Evolutionary conservation across 441 rosid species (phyloP).

Genomic region (Bocquillonia castaneifolia): DNA sequence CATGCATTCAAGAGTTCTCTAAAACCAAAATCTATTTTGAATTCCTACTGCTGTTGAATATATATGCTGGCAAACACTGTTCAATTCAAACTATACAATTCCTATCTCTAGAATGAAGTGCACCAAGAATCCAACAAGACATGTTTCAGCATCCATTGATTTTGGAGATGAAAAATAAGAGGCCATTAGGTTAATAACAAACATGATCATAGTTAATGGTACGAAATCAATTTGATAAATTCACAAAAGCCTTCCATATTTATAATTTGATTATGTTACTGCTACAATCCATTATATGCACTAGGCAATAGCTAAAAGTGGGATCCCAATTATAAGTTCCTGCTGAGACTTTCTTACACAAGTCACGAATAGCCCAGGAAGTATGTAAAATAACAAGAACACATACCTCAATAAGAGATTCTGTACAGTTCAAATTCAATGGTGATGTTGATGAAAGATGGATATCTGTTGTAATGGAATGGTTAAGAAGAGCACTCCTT

Average conservation of each 20-base stretch:
- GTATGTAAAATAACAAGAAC: constrained; percentile 15
- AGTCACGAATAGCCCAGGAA: constrained; percentile 4
- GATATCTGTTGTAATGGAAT: constrained; percentile 53
- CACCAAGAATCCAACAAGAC: not conserved
- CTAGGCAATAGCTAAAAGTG: not conserved
- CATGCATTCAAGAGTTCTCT: not conserved
- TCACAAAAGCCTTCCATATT: not conserved
- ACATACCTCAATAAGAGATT: constrained; percentile 79
- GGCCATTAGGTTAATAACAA: not conserved
- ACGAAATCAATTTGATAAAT: not conserved
- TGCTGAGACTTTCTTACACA: not conserved
- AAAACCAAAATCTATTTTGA: not conserved
- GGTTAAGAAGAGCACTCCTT: constrained; percentile 48
- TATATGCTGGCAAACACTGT: not conserved
- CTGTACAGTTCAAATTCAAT: constrained; percentile 76
- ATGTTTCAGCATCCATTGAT: not conserved
- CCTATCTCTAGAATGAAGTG: not conserved
- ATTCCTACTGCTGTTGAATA: not conserved
- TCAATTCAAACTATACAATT: not conserved
- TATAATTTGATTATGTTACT: not conserved
- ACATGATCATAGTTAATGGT: not conserved
- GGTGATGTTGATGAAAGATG: constrained; percentile 54
- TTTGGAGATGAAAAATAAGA: not conserved
- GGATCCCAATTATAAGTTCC: not conserved
- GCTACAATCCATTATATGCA: constrained; percentile 1